phyloP scores from a whole-genome alignment of 1,284 basidiomycete species.

The Leccinum variabile region DNA sequence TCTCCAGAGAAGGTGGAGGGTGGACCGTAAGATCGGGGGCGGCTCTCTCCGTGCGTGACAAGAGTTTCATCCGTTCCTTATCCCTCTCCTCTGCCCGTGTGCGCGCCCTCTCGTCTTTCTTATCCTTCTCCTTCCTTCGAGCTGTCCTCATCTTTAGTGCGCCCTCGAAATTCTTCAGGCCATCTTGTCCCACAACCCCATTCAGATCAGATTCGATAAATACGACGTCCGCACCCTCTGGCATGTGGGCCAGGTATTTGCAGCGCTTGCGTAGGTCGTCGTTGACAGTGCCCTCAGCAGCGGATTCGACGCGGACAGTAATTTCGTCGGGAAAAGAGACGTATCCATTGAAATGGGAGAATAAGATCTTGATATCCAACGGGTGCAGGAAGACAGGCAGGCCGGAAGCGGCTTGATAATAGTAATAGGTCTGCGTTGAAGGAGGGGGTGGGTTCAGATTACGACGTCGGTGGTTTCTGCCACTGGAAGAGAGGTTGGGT shows the following conservation, averaged over 20 bases:
- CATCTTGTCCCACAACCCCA: conserved; percentile 70
- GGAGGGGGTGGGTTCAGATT: conserved; percentile 83
- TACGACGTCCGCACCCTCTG: conserved; percentile 89
- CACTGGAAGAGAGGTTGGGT: conserved; percentile 21
- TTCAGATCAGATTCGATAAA: conserved; percentile 90
- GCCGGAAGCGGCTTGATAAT: conserved; percentile 94
- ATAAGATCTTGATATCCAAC: conserved; percentile 91
- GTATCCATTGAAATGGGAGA: conserved; percentile 84
- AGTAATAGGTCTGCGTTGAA: conserved; percentile 84
- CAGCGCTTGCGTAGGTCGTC: conserved; percentile 92
- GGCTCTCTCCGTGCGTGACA: conserved; percentile 27
- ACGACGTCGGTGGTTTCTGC: conserved; percentile 53
- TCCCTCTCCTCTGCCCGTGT: conserved; percentile 79
- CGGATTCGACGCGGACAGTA: conserved; percentile 75
- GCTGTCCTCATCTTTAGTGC: conserved; percentile 73
- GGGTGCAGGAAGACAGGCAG: conserved; percentile 93
- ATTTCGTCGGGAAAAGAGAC: conserved; percentile 84
- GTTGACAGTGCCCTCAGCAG: conserved; percentile 78
- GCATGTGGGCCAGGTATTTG: conserved; percentile 93
- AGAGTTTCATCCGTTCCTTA: conserved; percentile 53
- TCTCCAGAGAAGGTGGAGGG: conserved; percentile 31
- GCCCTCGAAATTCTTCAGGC: conserved; percentile 77
- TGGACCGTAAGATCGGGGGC: conserved; percentile 11
- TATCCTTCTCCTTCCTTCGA: conserved; percentile 75
- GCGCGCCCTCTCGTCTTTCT: conserved; percentile 82